These are phyloP conservation scores for Hibiscus mutabilis DNA, from an alignment of 345 rosid species.

Conservation along the genomic window DNA sequence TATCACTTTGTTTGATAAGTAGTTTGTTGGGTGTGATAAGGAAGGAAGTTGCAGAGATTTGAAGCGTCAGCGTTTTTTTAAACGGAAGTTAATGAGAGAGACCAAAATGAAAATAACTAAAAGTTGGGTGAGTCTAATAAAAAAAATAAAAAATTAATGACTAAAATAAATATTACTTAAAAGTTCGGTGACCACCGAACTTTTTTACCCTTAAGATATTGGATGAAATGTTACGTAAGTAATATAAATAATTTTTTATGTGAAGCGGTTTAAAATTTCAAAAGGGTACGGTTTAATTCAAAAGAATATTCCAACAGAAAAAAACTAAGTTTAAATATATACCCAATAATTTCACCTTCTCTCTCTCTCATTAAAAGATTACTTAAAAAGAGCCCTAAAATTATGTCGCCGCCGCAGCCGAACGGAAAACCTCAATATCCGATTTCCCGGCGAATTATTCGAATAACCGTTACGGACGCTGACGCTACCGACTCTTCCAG, in stretches of 20 bases:
- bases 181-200: too few species aligned
- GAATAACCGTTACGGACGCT: slow-evolving; percentile 33
- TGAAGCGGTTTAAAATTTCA: neutral
- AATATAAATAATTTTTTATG: neutral
- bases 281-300: neutral
- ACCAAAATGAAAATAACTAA: too few species aligned
- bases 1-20: too few species aligned
- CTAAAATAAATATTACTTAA: too few species aligned
- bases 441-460: slow-evolving; percentile 16
- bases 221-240: neutral
- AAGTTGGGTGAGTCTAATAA: too few species aligned
- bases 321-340: neutral
- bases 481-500: slow-evolving; percentile 40
- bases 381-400: neutral
- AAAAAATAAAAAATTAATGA: too few species aligned
- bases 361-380: neutral
- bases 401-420: neutral
- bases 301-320: slow-evolving; percentile 5
- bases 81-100: too few species aligned
- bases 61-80: too few species aligned
- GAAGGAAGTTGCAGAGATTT: too few species aligned
- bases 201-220: too few species aligned
- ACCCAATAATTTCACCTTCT: neutral
- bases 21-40: too few species aligned
- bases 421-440: neutral